Evolutionary conservation across 1,284 basidiomycete species (phyloP).

Genomic region (Ganoderma leucocontextum): DNA sequence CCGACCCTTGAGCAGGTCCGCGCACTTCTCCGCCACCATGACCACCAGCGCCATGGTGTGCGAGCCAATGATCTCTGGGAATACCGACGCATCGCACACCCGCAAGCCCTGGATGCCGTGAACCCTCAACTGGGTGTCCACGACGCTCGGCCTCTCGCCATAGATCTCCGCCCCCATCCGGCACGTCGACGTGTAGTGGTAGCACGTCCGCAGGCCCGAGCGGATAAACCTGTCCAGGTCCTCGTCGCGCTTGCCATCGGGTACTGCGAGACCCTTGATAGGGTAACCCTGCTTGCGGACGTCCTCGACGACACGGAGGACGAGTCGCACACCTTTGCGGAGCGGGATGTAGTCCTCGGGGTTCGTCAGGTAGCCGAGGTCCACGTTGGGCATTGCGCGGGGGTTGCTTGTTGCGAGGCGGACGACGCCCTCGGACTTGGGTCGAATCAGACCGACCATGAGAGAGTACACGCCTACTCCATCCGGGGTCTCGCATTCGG

Average conservation of each 20-base stretch:
- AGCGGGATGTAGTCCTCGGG: conserved; percentile 37
- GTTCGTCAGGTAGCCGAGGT: conserved; percentile 41
- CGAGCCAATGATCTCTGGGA: conserved; percentile 46
- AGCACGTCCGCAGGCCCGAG: conserved; percentile 33
- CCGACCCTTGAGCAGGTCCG: conserved; percentile 24
- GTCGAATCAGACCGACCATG: no score
- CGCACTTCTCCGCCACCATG: conserved; percentile 48
- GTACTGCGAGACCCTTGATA: conserved; percentile 41
- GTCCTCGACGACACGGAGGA: conserved; percentile 38
- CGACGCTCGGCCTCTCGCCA: conserved; percentile 46
- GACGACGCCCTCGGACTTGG: conserved; percentile 43
- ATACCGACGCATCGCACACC: conserved; percentile 51
- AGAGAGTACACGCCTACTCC: conserved; percentile 33
- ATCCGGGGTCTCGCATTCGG: no score
- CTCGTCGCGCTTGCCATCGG: conserved; percentile 33
- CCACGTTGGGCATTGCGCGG: conserved; percentile 40
- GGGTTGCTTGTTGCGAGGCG: conserved; percentile 44
- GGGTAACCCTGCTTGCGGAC: conserved; percentile 44
- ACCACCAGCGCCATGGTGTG: conserved; percentile 49
- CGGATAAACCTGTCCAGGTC: conserved; percentile 37
- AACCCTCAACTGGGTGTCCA: conserved; percentile 58
- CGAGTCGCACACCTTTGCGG: conserved; percentile 38
- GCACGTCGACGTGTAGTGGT: conserved; percentile 49
- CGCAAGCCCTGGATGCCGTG: conserved; percentile 53
- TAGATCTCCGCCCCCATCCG: conserved; percentile 48